A percentile compares a stretch with the other conserved stretches of the same genome.
phyloP scores from a whole-genome alignment of 345 rosid genomes.

The Trapa bicornis region DNA sequence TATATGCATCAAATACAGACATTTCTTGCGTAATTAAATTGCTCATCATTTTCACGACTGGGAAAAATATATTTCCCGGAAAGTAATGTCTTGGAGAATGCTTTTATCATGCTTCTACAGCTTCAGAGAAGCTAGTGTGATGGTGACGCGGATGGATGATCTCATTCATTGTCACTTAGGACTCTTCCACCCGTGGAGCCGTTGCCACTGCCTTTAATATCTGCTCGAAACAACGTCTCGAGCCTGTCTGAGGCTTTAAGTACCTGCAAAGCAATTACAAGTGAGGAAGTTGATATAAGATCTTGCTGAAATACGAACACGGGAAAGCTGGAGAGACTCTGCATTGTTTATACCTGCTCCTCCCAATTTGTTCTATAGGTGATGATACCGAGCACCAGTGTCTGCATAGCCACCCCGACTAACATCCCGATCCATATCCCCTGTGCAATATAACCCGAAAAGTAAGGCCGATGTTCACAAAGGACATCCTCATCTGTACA shows the following conservation, averaged over 20 bases:
- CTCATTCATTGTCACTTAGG: neutral
- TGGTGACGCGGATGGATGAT: neutral
- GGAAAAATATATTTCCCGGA: neutral
- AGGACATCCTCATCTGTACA: neutral
- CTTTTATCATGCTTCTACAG: too few relatives aligned
- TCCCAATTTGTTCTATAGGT: constrained; percentile 43
- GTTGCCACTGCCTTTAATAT: constrained; percentile 4
- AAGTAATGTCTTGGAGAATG: too few relatives aligned
- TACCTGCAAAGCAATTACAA: too few relatives aligned
- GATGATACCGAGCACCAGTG: constrained; percentile 18
- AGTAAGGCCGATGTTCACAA: neutral
- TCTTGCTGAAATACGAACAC: neutral
- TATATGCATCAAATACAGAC: too few relatives aligned
- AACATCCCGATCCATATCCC: constrained; percentile 42
- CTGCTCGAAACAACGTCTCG: constrained; percentile 9
- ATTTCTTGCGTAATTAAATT: too few relatives aligned
- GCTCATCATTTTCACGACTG: too few relatives aligned
- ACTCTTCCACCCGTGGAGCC: neutral
- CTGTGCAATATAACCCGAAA: constrained; percentile 5
- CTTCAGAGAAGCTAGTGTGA: neutral
- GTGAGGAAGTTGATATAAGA: neutral
- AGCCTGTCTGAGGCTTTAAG: constrained; percentile 18
- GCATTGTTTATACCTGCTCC: constrained; percentile 11
- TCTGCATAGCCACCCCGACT: constrained; percentile 25
- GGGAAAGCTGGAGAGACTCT: too few relatives aligned